These are phyloP conservation scores for Trametes pubescens DNA, from an alignment of 1,284 basidiomycete genomes.

Conservation along the genomic window DNA sequence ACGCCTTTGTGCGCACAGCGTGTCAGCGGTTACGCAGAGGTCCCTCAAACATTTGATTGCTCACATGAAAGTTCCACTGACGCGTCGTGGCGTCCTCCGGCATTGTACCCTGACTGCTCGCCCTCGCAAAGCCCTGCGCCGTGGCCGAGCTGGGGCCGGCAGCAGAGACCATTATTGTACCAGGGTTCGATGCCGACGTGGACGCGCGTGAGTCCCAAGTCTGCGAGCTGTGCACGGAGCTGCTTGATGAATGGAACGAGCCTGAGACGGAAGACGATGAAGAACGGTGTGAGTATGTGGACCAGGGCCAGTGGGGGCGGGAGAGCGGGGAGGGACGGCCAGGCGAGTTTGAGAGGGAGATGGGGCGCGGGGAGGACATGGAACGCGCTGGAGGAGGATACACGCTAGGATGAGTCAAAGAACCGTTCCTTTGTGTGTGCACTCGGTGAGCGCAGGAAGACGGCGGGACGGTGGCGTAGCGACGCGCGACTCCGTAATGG, in stretches of 20 bases:
- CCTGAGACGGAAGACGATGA: constrained; percentile 44
- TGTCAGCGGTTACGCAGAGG: constrained; percentile 3
- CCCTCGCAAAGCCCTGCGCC: constrained; percentile 23
- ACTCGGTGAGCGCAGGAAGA: not conserved
- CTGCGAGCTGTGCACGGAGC: constrained; percentile 33
- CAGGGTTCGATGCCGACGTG: constrained; percentile 35
- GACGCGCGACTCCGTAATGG: not conserved
- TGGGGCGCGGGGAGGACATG: constrained; percentile 56
- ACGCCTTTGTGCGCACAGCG: constrained; percentile 54
- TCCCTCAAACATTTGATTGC: constrained; percentile 26
- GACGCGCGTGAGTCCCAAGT: constrained; percentile 43
- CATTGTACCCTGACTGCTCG: constrained; percentile 30
- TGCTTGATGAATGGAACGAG: constrained; percentile 37
- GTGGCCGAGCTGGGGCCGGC: constrained; percentile 25
- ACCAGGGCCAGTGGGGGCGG: constrained; percentile 69
- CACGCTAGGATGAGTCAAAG: not conserved
- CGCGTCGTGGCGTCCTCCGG: constrained; percentile 56
- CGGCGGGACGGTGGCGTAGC: not conserved
- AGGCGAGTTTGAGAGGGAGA: constrained; percentile 50
- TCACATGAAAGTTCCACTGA: constrained; percentile 69
- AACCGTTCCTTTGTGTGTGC: not conserved
- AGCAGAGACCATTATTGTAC: constrained; percentile 36
- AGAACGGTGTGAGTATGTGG: constrained; percentile 48
- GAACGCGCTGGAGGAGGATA: not conserved
- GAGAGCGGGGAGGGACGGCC: constrained; percentile 53